Base-by-base conservation (phyloP, 2,329 filamentous ascomycete genomes). In the Diplodia mutila region DNA sequence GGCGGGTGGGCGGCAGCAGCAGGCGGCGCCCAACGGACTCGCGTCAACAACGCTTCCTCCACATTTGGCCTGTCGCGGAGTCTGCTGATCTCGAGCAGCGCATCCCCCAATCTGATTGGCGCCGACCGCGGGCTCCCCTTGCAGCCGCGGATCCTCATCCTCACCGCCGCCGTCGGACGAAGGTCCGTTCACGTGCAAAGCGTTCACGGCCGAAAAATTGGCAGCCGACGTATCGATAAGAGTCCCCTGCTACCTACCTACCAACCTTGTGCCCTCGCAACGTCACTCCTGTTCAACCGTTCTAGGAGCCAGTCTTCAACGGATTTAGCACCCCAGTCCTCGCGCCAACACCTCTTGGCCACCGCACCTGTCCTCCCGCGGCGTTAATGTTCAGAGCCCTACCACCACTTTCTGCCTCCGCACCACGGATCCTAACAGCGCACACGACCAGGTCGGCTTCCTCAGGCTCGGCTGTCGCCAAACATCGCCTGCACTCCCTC, bases 361-460 rank as follows among this genome's bases (percentile, higher is more conserved):
- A 18, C 18, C 27, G 16, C 18, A 29, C 51, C 32, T 54, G 23
- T 34, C 34, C 27, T 11, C 54, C 3, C 14, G 34, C 54, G 21
- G 8, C 29, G 12, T 59, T 59, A 39, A 66, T 66, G 64, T 59
- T 66, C 42, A 57, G 52, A 54, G 37, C 73, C 73, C 71, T 68
- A 70, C 68, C 67, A 70, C 69, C 53, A 68, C 25, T 64, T 70
- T 73, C 61, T 42, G 27, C 46, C 14, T 39, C 57, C 27, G 42
- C 55, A 51, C 63, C 57, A 37, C 65, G 25, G 64, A 14, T 66
- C 46, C 67, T 70, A 68, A 69, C 69, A 67, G 39, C 64, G 63
- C 55, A 48, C 34, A 42, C 51, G 52, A 49, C 29, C 37, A 37
- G 42, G 52, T 66, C 53, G 29, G 42, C 67, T 54, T n/a, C 39